Evolutionary conservation across 2,329 filamentous ascomycete genomes (phyloP).

Genomic region (Venturia oleaginea): DNA sequence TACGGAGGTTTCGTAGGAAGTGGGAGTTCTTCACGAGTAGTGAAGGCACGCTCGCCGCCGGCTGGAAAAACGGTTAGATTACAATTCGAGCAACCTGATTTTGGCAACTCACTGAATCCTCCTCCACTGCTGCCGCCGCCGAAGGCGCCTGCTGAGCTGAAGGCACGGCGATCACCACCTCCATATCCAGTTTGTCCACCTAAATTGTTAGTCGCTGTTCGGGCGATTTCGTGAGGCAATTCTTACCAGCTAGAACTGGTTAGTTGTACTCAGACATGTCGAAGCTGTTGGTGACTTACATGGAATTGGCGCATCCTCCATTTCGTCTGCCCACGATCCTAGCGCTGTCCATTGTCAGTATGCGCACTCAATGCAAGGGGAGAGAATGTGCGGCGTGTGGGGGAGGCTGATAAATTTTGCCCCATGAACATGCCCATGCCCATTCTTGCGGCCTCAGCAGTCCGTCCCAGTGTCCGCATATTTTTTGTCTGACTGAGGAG

Average conservation of each 20-base stretch:
- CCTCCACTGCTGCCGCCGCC: constrained; percentile 18
- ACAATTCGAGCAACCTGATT: neutral
- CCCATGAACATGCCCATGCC: constrained; percentile 16
- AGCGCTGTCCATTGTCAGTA: constrained; percentile 41
- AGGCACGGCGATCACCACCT: constrained; percentile 39
- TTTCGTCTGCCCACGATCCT: constrained; percentile 98
- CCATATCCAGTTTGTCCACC: constrained; percentile 39
- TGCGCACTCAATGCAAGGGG: constrained; percentile 13
- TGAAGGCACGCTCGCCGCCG: constrained; percentile 34
- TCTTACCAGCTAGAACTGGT: constrained; percentile 6
- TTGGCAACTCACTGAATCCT: neutral
- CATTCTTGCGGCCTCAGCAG: constrained; percentile 3
- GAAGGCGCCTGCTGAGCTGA: constrained; percentile 33
- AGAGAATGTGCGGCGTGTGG: constrained; percentile 19
- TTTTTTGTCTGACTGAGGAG: neutral
- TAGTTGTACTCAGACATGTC: neutral
- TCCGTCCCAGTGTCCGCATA: constrained; percentile 2
- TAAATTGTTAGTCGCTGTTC: constrained; percentile 18
- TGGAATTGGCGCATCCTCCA: constrained; percentile 73
- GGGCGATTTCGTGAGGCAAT: constrained; percentile 7
- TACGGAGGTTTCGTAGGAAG: constrained; percentile 88
- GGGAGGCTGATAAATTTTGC: neutral
- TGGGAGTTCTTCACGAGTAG: constrained; percentile 66
- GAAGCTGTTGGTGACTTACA: constrained; percentile 45
- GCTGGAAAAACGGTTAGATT: constrained; percentile 3